Conservation (phyloP, 176 grass and related monocot species). For the Oryza meridionalis region DNA sequence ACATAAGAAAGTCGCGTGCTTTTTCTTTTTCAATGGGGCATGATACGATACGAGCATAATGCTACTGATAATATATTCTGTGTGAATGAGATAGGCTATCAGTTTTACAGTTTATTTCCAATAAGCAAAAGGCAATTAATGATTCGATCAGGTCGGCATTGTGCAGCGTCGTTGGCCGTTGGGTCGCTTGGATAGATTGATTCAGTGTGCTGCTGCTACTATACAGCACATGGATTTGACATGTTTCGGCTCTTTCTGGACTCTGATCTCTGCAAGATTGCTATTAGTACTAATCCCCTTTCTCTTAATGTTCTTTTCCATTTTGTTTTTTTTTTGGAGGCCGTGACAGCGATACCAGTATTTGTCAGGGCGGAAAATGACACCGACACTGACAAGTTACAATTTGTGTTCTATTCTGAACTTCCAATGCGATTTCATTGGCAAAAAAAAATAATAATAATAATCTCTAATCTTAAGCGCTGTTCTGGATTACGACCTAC, state of each 20-base stretch:
- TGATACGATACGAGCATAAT: not conserved
- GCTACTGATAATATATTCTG: not conserved
- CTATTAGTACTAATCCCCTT: not conserved
- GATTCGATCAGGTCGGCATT: not conserved
- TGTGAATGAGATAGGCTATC: not conserved
- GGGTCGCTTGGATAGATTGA: not conserved
- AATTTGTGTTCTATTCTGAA: not conserved
- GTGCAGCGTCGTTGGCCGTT: not conserved
- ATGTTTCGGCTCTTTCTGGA: not conserved
- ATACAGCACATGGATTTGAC: slow-evolving; percentile 12
- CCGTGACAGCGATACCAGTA: not conserved
- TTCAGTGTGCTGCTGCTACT: not conserved
- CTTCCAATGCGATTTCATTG: not conserved
- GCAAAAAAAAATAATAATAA: not conserved
- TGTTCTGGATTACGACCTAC: not conserved
- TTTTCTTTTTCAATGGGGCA: not conserved
- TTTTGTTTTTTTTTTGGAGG: not conserved
- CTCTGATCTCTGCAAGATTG: not conserved
- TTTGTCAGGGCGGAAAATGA: not conserved
- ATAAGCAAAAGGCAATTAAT: not conserved
- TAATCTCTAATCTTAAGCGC: not conserved
- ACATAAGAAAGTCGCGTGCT: too few relatives aligned
- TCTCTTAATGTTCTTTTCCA: not conserved
- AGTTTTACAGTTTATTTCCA: not conserved
- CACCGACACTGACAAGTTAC: not conserved